Base-by-base conservation (phyloP, 805 yeast genomes). In the Metschnikowia similis region DNA sequence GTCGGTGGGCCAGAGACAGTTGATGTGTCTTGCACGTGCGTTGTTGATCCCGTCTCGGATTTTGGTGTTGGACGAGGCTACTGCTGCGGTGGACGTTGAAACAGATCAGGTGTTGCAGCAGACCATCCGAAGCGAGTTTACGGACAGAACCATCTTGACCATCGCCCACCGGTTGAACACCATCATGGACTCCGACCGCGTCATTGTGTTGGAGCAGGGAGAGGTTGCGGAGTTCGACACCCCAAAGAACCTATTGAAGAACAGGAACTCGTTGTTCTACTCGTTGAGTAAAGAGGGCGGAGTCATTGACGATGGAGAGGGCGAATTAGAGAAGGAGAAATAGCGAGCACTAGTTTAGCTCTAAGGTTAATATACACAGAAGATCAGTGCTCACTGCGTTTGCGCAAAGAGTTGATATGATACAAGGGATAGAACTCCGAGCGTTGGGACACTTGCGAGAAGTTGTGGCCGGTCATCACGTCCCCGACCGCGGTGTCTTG, bases 21-120 rank as follows among this genome's bases (percentile, higher is more conserved):
- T 65, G 71, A 79, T 87, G 84, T 87, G 95, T 70, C 74, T 87
- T 47, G 90, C 92, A 0, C 74, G 96, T 63, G 94, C 91, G 1
- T 70, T 87, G 52, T 74, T 85, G 55, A 83, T 82, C 53, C 80
- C 82, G 52, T 70, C 76, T 4, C 68, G 70, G 42, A 78, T 87
- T 38, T 72, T 87, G 54, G 83, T 87, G 8, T 69, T 87, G 60
- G 96, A 87, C 66, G 96, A 87, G 67, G 95, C 95, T 10, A 87
- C 96, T 2, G 94, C 96, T 4, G 90, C 92, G 6, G 94, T 87
- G 46, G 96, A 87, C 67, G 91, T 87, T 35, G 89, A 86, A 62
- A 87, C 96, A 2, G 96, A 87, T 66, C 71, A 81, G 53, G 78
- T 87, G 48, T 76, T 87, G 47, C 95, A 87, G 70, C 81, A 84